phyloP scores from a whole-genome alignment of 1,284 basidiomycete species.

The Phlebopus sp. region DNA sequence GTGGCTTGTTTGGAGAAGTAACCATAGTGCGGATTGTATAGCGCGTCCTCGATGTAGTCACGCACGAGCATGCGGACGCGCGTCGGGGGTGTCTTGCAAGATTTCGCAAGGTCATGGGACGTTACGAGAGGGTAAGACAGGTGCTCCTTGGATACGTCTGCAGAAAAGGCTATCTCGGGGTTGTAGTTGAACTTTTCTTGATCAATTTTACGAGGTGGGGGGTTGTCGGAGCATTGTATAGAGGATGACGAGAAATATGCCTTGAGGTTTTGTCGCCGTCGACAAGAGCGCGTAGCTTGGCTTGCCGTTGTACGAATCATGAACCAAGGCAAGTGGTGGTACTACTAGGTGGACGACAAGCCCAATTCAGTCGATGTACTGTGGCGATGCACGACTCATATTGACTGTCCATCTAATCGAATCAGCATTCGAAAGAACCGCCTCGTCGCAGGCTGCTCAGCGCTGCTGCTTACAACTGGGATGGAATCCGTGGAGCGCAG shows the following conservation, averaged over 20 bases:
- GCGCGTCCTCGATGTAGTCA: slow-evolving; percentile 95
- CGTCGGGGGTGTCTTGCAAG: slow-evolving; percentile 63
- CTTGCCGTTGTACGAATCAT: slow-evolving; percentile 23
- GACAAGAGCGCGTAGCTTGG: slow-evolving; percentile 17
- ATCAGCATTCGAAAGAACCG: not conserved
- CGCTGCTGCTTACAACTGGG: not conserved
- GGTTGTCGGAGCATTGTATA: slow-evolving; percentile 12
- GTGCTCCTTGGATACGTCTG: slow-evolving; percentile 46
- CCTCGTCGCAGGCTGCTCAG: not conserved
- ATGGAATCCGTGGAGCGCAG: slow-evolving; percentile 49
- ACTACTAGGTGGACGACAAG: too few species aligned
- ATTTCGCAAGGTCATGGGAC: slow-evolving; percentile 60
- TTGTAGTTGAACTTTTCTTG: slow-evolving; percentile 74
- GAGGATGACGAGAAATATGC: slow-evolving; percentile 26
- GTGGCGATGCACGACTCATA: slow-evolving; percentile 2
- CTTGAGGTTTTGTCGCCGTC: slow-evolving; percentile 22
- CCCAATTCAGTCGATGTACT: slow-evolving; percentile 1
- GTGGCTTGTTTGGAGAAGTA: slow-evolving; percentile 93
- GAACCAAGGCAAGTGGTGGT: slow-evolving; percentile 4
- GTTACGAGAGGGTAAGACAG: slow-evolving; percentile 66
- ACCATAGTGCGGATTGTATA: slow-evolving; percentile 97
- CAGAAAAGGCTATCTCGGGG: slow-evolving; percentile 45
- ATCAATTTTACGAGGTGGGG: slow-evolving; percentile 9
- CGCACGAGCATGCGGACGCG: slow-evolving; percentile 92
- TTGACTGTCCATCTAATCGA: slow-evolving; percentile 14